phyloP scores from a whole-genome alignment of 768 basidiomycete genomes.

The Leccinum olivaceopallidum region DNA sequence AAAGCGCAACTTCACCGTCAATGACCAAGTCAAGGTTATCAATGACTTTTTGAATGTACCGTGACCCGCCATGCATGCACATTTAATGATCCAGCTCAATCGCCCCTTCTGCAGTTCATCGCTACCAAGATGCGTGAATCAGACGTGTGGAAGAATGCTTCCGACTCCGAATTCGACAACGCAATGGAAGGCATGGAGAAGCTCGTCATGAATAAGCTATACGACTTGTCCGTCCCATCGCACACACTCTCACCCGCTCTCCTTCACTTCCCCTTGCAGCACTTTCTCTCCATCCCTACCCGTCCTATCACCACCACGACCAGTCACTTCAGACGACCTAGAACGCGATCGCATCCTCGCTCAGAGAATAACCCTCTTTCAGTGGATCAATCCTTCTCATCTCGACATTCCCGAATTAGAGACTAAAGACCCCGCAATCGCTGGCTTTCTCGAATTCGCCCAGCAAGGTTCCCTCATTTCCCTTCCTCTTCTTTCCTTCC shows the following conservation, averaged over 20 bases:
- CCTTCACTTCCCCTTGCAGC: conserved; percentile 41
- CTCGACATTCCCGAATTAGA: conserved; percentile 85
- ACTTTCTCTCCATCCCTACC: conserved; percentile 90
- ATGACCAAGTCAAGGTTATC: conserved; percentile 94
- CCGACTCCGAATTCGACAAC: conserved; percentile 89
- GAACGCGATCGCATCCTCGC: conserved; percentile 90
- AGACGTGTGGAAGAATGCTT: conserved; percentile 79
- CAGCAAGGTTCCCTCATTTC: conserved; percentile 67
- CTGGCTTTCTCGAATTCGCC: conserved; percentile 87
- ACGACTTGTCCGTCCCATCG: conserved; percentile 77
- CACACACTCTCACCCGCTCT: not conserved
- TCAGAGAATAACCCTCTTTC: conserved; percentile 72
- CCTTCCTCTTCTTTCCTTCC: not conserved
- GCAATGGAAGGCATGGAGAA: conserved; percentile 99
- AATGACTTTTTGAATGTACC: conserved; percentile 85
- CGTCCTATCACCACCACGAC: conserved; percentile 62
- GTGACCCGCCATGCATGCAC: not conserved
- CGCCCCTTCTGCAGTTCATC: conserved; percentile 69
- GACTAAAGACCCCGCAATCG: conserved; percentile 43
- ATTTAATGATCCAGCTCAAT: conserved; percentile 12
- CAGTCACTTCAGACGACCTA: conserved; percentile 92
- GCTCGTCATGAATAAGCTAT: conserved; percentile 96
- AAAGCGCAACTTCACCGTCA: conserved; percentile 87
- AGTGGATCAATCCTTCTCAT: conserved; percentile 87
- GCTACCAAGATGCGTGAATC: conserved; percentile 79